Base-by-base conservation (phyloP, 352 stramenopile species). In the Albugo laibachii region DNA sequence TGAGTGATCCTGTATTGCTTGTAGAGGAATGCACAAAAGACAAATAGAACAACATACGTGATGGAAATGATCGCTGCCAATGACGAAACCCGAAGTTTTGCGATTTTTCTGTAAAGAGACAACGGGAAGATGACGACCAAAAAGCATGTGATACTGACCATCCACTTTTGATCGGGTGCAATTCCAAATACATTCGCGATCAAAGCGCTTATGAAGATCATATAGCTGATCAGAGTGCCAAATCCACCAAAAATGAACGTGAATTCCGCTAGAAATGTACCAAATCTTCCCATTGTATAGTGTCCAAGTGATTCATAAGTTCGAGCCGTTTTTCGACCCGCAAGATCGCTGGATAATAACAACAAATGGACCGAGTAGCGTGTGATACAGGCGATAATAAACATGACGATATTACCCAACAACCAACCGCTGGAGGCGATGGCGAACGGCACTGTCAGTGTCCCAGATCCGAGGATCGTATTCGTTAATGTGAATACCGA, bases 201-300 rank as follows among this genome's bases (percentile, higher is more conserved):
- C 39, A 86, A 63, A 50, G 83, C 73, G 2, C 70, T 86, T 55
- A 80, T 72, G 50, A 86, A 86, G 50, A 86, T 76, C 41, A 83
- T 69, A 48, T 86, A 86, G 54, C 70, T 83, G 55, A 82, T 69
- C 20, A 86, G 65, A 24, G 73, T 83, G 20, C 73, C 73, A 19
- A 86, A 86, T 15, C 72, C 72, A n/a, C 72, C 72, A 44, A 85
- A 83, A 48, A 85, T 85, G 57, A 85, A 85, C 13, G 72, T 85
- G 47, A 85, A 85, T 56, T 85, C 69, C 21, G 72, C 72, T 27
- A 85, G 49, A 31, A 56, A 52, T 41, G 69, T 79, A 44, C 72
- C 69, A 15, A 69, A 59, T 1, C 54, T 57, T 27, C 69, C 72
- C 69, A 85, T 75, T 0, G 72, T 85, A 45, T 69, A 79, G 49